Percentiles rank a stretch among this genome's conserved stretches.
These are phyloP conservation scores for Malus hybrid DNA, from an alignment of 331 rosid species.

Conservation along the genomic window DNA sequence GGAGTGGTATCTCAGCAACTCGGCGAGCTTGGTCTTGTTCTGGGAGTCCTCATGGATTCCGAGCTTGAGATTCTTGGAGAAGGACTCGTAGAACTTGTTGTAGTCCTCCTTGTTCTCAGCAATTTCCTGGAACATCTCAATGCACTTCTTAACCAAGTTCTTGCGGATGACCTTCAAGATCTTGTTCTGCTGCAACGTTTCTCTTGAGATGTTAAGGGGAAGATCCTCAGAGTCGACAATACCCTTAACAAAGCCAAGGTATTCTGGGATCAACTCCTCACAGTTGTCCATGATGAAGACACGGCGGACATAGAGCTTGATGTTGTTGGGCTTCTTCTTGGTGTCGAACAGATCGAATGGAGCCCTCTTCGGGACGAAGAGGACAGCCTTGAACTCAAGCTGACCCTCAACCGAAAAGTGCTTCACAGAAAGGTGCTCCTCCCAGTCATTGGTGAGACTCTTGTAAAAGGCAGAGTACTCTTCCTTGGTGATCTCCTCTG, in stretches of 20 bases:
- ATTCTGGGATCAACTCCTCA: slow-evolving; percentile 77
- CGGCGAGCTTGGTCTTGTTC: slow-evolving; percentile 71
- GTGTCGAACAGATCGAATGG: slow-evolving; percentile 79
- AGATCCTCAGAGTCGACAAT: slow-evolving; percentile 83
- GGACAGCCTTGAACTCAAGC: slow-evolving; percentile 69
- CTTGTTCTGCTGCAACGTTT: slow-evolving; percentile 73
- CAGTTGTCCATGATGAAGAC: slow-evolving; percentile 88
- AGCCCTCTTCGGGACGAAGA: slow-evolving; percentile 75
- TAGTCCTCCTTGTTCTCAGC: slow-evolving; percentile 91
- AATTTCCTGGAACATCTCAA: slow-evolving; percentile 63
- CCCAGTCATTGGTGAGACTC: slow-evolving; percentile 84
- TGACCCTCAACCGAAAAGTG: slow-evolving; percentile 85
- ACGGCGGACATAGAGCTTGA: slow-evolving; percentile 65
- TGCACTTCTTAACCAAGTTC: slow-evolving; percentile 70
- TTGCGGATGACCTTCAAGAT: slow-evolving; percentile 70
- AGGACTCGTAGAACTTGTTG: slow-evolving; percentile 72
- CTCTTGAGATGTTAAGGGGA: slow-evolving; percentile 73
- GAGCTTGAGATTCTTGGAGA: slow-evolving; percentile 64
- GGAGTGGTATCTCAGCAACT: slow-evolving; percentile 61
- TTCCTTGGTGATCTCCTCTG: slow-evolving; percentile 64
- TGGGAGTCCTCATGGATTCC: slow-evolving; percentile 72
- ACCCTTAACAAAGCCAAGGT: slow-evolving; percentile 71
- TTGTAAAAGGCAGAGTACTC: slow-evolving; percentile 78
- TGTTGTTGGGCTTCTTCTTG: slow-evolving; percentile 82
- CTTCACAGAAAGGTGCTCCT: slow-evolving; percentile 68